Evolutionary conservation across 2,329 filamentous ascomycete species (phyloP).

Genomic region (Sclerotinia minor): DNA sequence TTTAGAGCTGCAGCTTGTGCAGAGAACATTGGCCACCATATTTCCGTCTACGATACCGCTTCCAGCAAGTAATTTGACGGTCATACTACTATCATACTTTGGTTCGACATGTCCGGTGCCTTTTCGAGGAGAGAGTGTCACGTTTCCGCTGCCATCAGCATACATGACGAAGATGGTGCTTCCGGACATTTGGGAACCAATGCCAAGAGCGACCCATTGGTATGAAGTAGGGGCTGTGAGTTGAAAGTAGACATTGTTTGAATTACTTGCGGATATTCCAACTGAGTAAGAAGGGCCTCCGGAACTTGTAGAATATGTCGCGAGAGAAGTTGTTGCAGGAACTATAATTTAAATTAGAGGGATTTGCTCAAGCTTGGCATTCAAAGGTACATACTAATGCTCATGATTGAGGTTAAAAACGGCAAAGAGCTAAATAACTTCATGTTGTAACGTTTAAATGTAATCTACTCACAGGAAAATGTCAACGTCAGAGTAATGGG

Average conservation of each 20-base stretch:
- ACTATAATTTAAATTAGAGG: conserved; percentile 19
- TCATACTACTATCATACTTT: conserved; percentile 45
- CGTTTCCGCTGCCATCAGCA: conserved; percentile 50
- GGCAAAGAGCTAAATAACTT: neutral
- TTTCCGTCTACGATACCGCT: conserved; percentile 54
- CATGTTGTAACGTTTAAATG: neutral
- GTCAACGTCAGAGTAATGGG: neutral
- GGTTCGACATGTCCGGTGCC: conserved; percentile 49
- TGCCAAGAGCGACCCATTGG: conserved; percentile 58
- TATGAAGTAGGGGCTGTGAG: conserved; percentile 54
- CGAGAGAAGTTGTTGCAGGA: conserved; percentile 28
- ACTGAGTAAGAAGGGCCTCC: conserved; percentile 33
- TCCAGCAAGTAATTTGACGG: conserved; percentile 48
- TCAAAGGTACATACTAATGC: conserved; percentile 5
- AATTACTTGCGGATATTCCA: conserved; percentile 33
- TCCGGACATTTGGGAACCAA: conserved; percentile 55
- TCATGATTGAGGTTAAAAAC: neutral
- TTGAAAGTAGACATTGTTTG: conserved; percentile 58
- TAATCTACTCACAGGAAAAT: neutral
- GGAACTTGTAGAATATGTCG: conserved; percentile 29
- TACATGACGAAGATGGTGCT: conserved; percentile 62
- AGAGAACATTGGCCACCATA: conserved; percentile 59
- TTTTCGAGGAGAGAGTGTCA: conserved; percentile 56
- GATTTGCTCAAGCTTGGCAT: neutral
- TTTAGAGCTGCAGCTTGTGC: conserved; percentile 40